Conservation (phyloP, 441 rosid species). For the Manihot esculenta region DNA sequence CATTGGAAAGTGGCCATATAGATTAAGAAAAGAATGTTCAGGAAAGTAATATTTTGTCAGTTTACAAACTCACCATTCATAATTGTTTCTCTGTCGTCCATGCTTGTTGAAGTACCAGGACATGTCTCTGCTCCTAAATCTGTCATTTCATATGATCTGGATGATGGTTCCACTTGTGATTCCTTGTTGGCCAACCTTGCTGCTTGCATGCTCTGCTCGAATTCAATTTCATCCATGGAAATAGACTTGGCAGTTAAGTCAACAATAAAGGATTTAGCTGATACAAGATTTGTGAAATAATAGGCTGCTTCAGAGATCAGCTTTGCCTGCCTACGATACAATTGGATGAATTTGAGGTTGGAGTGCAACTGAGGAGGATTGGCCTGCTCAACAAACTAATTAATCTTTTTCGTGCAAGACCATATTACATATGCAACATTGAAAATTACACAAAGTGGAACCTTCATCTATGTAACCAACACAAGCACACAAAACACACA, state of each 20-base stretch:
- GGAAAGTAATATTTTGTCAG: neutral
- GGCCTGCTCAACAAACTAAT: conserved; percentile 39
- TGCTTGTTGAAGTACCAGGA: conserved; percentile 24
- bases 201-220: conserved; percentile 58
- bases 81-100: conserved; percentile 21
- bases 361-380: conserved; percentile 71
- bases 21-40: neutral
- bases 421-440: neutral
- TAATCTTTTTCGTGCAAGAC: neutral
- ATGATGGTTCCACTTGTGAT: conserved; percentile 23
- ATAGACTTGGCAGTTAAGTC: conserved; percentile 56
- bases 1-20: neutral
- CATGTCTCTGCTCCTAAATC: conserved; percentile 22
- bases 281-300: conserved; percentile 50
- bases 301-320: conserved; percentile 54
- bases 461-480: too few relatives aligned
- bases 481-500: too few relatives aligned
- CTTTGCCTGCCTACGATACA: conserved; percentile 15
- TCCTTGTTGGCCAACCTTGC: conserved; percentile 41
- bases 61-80: conserved; percentile 31
- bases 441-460: neutral
- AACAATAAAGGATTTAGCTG: conserved; percentile 47
- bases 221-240: conserved; percentile 53
- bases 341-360: conserved; percentile 52
- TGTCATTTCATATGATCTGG: conserved; percentile 20